A percentile compares a stretch with the other conserved stretches of the same genome.
phyloP scores from a whole-genome alignment of 192 early-diverging fungal genomes.

The Coemansia sp. region DNA sequence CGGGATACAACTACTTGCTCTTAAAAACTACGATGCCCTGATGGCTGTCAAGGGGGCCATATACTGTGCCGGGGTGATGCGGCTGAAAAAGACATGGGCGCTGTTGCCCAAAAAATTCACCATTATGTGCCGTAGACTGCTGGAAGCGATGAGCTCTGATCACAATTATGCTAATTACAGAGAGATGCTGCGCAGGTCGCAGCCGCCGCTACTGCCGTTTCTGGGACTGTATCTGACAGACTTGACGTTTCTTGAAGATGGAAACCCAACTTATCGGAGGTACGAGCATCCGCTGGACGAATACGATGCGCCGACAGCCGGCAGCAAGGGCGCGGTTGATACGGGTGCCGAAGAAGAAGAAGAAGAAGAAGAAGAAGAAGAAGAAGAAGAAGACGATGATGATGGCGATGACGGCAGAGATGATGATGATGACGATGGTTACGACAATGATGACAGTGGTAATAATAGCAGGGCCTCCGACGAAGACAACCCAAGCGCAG shows the following conservation, averaged over 20 bases:
- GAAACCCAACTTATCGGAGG: constrained; percentile 66
- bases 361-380: background rate
- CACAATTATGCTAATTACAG: constrained; percentile 67
- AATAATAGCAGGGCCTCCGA: background rate
- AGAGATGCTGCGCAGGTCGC: constrained; percentile 48
- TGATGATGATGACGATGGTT: background rate
- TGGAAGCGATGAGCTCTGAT: constrained; percentile 60
- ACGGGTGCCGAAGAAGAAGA: background rate
- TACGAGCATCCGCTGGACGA: constrained; percentile 21
- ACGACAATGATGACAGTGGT: background rate
- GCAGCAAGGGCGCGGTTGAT: background rate
- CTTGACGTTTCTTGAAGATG: constrained; percentile 82
- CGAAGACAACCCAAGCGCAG: background rate
- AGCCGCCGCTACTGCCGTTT: constrained; percentile 72
- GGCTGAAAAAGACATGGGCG: constrained; percentile 72
- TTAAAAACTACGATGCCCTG: constrained; percentile 71
- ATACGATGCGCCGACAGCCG: background rate
- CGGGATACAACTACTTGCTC: constrained; percentile 56
- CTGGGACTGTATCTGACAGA: constrained; percentile 80
- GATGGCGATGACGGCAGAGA: background rate
- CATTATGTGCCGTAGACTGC: constrained; percentile 61
- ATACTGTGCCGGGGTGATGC: constrained; percentile 67
- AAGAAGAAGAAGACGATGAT: background rate
- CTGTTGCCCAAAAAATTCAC: constrained; percentile 66
- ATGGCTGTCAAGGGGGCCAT: constrained; percentile 81